These are phyloP conservation scores for Oemleria cerasiformis DNA, from an alignment of 306 rosid species.

Conservation along the genomic window DNA sequence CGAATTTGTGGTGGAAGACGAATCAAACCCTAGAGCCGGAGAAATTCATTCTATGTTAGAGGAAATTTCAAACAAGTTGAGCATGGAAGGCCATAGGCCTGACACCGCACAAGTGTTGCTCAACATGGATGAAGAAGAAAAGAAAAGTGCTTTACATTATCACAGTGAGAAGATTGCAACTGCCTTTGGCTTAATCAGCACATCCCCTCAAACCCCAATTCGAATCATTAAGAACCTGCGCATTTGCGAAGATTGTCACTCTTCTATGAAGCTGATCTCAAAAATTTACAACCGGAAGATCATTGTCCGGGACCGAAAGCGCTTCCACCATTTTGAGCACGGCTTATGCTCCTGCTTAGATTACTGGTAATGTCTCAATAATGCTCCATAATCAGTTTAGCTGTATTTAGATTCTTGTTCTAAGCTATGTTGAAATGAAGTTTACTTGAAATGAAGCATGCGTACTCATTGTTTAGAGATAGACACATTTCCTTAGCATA, in stretches of 20 bases:
- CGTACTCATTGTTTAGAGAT: background rate
- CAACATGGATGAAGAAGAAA: slow-evolving; percentile 55
- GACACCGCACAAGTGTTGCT: slow-evolving; percentile 61
- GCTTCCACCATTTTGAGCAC: slow-evolving; percentile 76
- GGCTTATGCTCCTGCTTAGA: slow-evolving; percentile 83
- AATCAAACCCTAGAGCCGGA: slow-evolving; percentile 58
- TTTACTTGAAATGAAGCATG: background rate
- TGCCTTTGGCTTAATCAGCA: slow-evolving; percentile 74
- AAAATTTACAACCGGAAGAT: slow-evolving; percentile 56
- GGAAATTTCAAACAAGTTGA: slow-evolving; percentile 57
- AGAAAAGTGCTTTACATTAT: slow-evolving; percentile 45
- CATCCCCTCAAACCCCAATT: slow-evolving; percentile 47
- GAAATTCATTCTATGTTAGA: slow-evolving; percentile 58
- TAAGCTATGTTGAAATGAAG: background rate
- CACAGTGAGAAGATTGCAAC: slow-evolving; percentile 88
- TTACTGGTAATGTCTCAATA: slow-evolving; percentile 55
- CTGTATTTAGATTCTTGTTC: background rate
- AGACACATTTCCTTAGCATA: background rate
- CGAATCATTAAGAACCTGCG: slow-evolving; percentile 60
- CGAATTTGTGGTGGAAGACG: slow-evolving; percentile 77
- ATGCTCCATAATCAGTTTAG: background rate
- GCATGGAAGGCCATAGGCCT: slow-evolving; percentile 48
- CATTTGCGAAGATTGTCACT: slow-evolving; percentile 76
- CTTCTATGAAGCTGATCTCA: slow-evolving; percentile 62
- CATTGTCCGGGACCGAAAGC: slow-evolving; percentile 59